Evolutionary conservation across 2,329 filamentous ascomycete species (phyloP).

Genomic region (Colletotrichum euphorbiae): DNA sequence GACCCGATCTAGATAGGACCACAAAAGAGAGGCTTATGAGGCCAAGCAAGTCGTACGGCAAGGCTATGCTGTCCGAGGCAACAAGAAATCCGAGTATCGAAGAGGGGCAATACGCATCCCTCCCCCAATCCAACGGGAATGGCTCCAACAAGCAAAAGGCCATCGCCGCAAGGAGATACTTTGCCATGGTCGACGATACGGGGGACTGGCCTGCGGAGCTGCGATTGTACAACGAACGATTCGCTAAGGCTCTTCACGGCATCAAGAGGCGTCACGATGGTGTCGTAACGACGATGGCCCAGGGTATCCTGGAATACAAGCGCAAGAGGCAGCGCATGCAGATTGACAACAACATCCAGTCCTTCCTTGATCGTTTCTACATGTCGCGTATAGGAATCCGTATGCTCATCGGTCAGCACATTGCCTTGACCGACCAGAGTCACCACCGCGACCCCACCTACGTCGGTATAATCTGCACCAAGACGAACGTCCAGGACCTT

Average conservation of each 20-base stretch:
- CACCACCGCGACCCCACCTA: constrained; percentile 91
- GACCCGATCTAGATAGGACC: constrained; percentile 80
- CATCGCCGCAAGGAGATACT: constrained; percentile 78
- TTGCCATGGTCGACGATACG: constrained; percentile 89
- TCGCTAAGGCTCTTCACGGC: constrained; percentile 87
- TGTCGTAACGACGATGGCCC: constrained; percentile 97
- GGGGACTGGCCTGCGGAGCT: constrained; percentile 94
- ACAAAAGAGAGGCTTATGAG: constrained; percentile 83
- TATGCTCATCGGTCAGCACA: constrained; percentile 99
- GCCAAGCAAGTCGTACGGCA: constrained; percentile 67
- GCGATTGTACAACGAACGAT: constrained; percentile 91
- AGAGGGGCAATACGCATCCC: constrained; percentile 79
- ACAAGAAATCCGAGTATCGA: constrained; percentile 91
- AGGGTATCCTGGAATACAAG: constrained; percentile 98
- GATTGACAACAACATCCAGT: constrained; percentile 96
- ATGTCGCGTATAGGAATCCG: constrained; percentile 99
- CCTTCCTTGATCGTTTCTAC: constrained; percentile 98
- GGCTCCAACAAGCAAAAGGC: constrained; percentile 63
- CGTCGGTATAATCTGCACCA: constrained; percentile 98
- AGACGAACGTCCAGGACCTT: constrained; percentile 94
- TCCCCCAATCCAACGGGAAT: constrained; percentile 57
- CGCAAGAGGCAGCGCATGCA: constrained; percentile 96
- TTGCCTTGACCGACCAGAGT: constrained; percentile 93
- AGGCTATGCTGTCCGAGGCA: constrained; percentile 79
- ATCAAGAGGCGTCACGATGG: constrained; percentile 97